Conservation (phyloP, 1,284 basidiomycete species). For the Butyriboletus appendiculatus region DNA sequence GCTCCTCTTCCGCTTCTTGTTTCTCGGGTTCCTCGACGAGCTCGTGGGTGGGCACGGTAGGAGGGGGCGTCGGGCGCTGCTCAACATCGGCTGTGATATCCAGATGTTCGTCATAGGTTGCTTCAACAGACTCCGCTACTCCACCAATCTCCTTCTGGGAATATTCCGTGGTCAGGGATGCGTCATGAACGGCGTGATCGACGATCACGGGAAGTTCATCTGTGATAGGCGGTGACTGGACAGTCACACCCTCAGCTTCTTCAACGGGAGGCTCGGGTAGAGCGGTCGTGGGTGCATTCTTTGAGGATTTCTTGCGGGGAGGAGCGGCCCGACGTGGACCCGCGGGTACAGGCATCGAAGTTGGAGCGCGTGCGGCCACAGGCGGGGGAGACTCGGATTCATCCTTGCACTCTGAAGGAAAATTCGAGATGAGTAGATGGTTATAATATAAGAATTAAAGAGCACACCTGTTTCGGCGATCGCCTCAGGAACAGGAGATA, state of each 20-base stretch:
- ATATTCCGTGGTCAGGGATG: conserved; percentile 3
- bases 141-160: conserved; percentile 14
- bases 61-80: background rate
- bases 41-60: conserved; percentile 4
- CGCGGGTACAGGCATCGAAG: conserved; percentile 72
- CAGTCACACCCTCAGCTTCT: conserved; percentile 8
- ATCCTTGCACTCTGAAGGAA: conserved; percentile 19
- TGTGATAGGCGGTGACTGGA: background rate
- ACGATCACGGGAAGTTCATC: conserved; percentile 1
- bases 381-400: conserved; percentile 33
- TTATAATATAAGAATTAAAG: background rate
- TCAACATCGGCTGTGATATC: background rate
- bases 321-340: conserved; percentile 67
- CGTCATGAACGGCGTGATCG: conserved; percentile 2
- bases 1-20: conserved; percentile 21
- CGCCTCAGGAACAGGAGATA: conserved; percentile 2
- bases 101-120: background rate
- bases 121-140: conserved; percentile 7
- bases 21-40: conserved; percentile 10
- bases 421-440: conserved; percentile 1
- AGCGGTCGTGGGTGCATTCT: conserved; percentile 37
- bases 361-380: conserved; percentile 38
- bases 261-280: conserved; percentile 31
- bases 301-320: conserved; percentile 62
- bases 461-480: conserved; percentile 17